Conservation (phyloP, 225 moss, liverwort and hornwort genomes). For the Ulota crispa region DNA sequence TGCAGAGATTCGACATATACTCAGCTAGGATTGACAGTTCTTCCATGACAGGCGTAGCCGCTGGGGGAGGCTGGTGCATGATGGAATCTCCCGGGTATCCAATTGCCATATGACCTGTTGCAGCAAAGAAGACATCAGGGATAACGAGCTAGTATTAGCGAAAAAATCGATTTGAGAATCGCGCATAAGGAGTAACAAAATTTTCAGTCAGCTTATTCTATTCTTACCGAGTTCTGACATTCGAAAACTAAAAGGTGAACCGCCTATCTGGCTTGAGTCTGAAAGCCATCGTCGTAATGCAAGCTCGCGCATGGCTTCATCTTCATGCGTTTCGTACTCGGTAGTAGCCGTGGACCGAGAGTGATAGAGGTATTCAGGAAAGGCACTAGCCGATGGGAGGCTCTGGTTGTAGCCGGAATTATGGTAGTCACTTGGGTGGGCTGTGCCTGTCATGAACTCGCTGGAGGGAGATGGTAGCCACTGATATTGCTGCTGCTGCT, state of each 20-base stretch:
- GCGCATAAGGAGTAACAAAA: not conserved
- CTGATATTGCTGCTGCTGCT: not conserved
- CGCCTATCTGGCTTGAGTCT: slow-evolving; percentile 12
- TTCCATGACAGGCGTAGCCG: slow-evolving; percentile 9
- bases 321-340: slow-evolving; percentile 15
- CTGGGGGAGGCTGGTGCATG: not conserved
- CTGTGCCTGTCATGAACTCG: not conserved
- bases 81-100: slow-evolving; percentile 28
- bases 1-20: slow-evolving; percentile 27
- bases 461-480: slow-evolving; percentile 21
- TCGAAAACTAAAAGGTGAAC: slow-evolving; percentile 6
- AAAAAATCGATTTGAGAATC: not conserved
- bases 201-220: not conserved
- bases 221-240: slow-evolving; percentile 28
- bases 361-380: not conserved
- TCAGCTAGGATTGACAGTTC: not conserved
- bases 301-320: slow-evolving; percentile 14
- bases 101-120: slow-evolving; percentile 21
- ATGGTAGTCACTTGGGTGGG: slow-evolving; percentile 4
- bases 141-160: not conserved
- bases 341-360: not conserved
- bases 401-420: slow-evolving; percentile 12
- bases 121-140: not conserved
- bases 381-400: slow-evolving; percentile 2
- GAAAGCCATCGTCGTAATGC: slow-evolving; percentile 28